Percentiles rank a stretch among this genome's conserved stretches.
Conservation (phyloP, 768 basidiomycete species). For the Tephrocybe sp. region DNA sequence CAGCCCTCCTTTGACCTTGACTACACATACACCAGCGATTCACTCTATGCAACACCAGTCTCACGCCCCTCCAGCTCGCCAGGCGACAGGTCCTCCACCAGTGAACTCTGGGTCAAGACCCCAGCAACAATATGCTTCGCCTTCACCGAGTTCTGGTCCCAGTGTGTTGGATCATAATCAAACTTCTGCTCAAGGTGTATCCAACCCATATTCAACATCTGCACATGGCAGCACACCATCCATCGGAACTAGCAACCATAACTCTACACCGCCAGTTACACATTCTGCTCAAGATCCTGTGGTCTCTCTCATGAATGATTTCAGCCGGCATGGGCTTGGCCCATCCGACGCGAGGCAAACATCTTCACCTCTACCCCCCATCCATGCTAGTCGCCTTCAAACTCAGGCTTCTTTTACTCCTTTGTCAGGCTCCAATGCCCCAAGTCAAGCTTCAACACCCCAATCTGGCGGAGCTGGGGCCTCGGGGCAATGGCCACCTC, state of each 20-base stretch:
- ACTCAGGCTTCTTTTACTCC: slow-evolving; percentile 11
- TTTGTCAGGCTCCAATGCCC: slow-evolving; percentile 4
- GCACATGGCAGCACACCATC: not conserved
- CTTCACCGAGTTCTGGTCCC: not conserved
- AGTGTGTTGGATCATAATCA: not conserved
- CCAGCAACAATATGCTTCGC: slow-evolving; percentile 7
- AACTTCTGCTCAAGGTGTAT: not conserved
- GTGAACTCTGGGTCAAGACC: slow-evolving; percentile 16
- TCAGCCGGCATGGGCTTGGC: slow-evolving; percentile 35
- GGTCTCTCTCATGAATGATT: slow-evolving; percentile 32
- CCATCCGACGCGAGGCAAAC: slow-evolving; percentile 7
- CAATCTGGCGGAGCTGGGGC: slow-evolving; percentile 5
- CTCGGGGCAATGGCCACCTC: slow-evolving; percentile 35
- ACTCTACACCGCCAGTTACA: not conserved
- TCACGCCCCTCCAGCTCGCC: slow-evolving; percentile 1
- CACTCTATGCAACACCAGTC: slow-evolving; percentile 2
- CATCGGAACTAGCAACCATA: not conserved
- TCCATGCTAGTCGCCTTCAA: slow-evolving; percentile 31
- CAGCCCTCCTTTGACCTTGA: not conserved
- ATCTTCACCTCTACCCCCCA: slow-evolving; percentile 26
- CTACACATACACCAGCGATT: slow-evolving; percentile 6
- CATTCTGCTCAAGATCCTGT: slow-evolving; percentile 23
- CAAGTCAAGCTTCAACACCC: slow-evolving; percentile 4
- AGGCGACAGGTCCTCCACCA: slow-evolving; percentile 14
- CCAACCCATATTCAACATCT: slow-evolving; percentile 4